Percentiles rank a stretch among this genome's conserved stretches.
Conservation (phyloP, 345 rosid species). For the Hibiscus syriacus region DNA sequence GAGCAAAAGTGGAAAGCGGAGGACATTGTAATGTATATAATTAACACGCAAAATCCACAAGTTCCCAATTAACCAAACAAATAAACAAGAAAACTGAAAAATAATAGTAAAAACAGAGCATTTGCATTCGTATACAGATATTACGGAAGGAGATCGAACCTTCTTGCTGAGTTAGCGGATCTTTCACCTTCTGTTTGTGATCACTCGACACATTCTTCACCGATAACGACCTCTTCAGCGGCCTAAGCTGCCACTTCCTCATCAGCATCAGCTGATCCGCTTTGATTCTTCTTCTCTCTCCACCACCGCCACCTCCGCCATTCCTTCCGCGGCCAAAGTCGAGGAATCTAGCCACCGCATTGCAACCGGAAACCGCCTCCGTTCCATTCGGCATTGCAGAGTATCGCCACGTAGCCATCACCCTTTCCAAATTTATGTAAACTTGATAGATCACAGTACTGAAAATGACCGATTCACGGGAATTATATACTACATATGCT, state of each 20-base stretch:
- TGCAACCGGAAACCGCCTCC: conserved; percentile 10
- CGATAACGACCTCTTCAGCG: conserved; percentile 13
- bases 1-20: background rate
- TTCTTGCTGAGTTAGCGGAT: conserved; percentile 26
- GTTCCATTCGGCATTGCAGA: background rate
- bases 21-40: too few relatives aligned
- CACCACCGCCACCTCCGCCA: background rate
- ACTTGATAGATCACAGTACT: background rate
- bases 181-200: conserved; percentile 22
- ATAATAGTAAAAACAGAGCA: background rate
- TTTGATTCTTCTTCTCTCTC: background rate
- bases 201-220: conserved; percentile 36
- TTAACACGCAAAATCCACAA: background rate
- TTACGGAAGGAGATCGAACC: conserved; percentile 16
- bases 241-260: conserved; percentile 16
- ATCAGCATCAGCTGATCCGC: conserved; percentile 23
- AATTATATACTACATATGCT: background rate
- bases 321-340: conserved; percentile 12
- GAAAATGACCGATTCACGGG: conserved; percentile 2
- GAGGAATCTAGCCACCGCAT: conserved; percentile 24
- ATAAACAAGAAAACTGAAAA: background rate
- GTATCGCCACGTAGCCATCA: background rate
- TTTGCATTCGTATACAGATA: background rate
- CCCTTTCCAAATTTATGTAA: background rate
- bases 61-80: background rate